phyloP scores from a whole-genome alignment of 768 basidiomycete species.

The Rhodotorula diobovata region DNA sequence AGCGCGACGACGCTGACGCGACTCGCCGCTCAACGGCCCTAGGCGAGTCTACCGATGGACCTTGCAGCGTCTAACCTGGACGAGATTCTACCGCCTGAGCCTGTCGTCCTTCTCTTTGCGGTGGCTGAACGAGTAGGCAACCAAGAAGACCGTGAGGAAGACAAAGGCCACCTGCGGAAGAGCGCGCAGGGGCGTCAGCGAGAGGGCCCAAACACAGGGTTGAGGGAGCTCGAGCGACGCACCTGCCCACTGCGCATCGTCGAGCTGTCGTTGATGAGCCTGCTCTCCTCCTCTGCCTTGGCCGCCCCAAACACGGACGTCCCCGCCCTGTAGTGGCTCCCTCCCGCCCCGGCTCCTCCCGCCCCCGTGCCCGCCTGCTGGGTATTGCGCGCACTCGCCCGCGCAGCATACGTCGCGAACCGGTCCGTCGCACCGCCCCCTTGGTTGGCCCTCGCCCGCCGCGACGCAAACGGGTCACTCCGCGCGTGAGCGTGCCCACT shows the following conservation, averaged over 20 bases:
- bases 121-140: conserved; percentile 18
- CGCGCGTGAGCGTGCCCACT: conserved; percentile 4
- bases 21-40: neutral
- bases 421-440: conserved; percentile 10
- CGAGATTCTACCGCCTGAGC: neutral
- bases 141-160: conserved; percentile 20
- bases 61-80: neutral
- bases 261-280: conserved; percentile 37
- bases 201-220: neutral
- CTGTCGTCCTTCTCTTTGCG: neutral
- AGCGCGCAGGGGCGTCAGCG: neutral
- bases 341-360: neutral
- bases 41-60: neutral
- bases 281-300: conserved; percentile 37
- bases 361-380: neutral
- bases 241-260: conserved; percentile 22
- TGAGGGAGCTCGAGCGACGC: neutral
- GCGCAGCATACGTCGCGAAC: conserved; percentile 14
- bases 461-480: conserved; percentile 21
- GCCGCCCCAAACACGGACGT: conserved; percentile 21
- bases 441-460: neutral
- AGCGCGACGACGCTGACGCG: too few species aligned
- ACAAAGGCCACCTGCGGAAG: conserved; percentile 13
- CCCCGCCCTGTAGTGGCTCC: conserved; percentile 20
- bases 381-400: conserved; percentile 1